These are phyloP conservation scores for Stropharia rugosoannulata DNA, from an alignment of 768 basidiomycete genomes.

Conservation along the genomic window DNA sequence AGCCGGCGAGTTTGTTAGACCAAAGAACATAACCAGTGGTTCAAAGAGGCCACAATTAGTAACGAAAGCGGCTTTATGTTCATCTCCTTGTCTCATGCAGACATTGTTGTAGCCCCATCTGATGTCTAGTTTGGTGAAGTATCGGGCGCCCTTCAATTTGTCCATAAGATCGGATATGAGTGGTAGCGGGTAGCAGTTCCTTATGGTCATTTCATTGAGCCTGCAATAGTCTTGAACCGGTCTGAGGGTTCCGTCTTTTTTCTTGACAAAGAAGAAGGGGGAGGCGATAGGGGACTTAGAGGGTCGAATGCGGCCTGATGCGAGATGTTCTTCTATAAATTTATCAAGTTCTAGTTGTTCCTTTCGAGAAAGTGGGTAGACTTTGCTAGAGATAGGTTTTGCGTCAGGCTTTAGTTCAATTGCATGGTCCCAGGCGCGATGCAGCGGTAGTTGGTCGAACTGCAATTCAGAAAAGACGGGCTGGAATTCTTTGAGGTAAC, in stretches of 20 bases:
- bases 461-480: constrained; percentile 8
- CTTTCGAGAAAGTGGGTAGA: constrained; percentile 15
- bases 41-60: constrained; percentile 34
- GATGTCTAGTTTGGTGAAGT: neutral
- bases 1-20: constrained; percentile 29
- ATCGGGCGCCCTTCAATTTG: constrained; percentile 8
- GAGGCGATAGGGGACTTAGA: constrained; percentile 12
- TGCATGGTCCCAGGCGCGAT: constrained; percentile 29
- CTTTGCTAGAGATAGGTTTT: constrained; percentile 21
- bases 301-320: constrained; percentile 2
- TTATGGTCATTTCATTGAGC: constrained; percentile 30
- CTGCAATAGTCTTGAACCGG: constrained; percentile 29
- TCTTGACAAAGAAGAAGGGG: constrained; percentile 6
- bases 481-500: constrained; percentile 9
- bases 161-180: constrained; percentile 31
- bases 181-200: constrained; percentile 33
- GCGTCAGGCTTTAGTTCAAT: constrained; percentile 31
- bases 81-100: neutral
- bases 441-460: constrained; percentile 15
- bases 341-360: constrained; percentile 22
- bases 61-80: constrained; percentile 38
- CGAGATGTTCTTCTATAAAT: constrained; percentile 25
- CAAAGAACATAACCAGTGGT: constrained; percentile 40
- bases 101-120: neutral
- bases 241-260: constrained; percentile 15